These are phyloP conservation scores for Calendula officinalis DNA, from an alignment of 129 eudicot genomes.

Conservation along the genomic window DNA sequence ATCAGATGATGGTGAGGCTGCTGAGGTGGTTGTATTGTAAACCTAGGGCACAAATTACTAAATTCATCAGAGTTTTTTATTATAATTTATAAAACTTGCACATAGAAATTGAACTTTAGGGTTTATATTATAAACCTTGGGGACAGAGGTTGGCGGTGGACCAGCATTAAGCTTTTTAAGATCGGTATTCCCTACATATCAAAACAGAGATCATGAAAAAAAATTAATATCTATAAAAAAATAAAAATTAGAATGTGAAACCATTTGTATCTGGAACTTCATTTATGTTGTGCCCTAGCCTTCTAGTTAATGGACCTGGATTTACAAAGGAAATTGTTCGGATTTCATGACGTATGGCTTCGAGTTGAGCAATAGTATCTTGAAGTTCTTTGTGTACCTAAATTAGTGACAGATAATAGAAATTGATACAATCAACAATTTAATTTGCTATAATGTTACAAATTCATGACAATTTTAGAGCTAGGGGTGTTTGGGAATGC, in stretches of 20 bases:
- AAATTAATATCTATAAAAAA: neutral
- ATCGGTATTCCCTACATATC: constrained; percentile 37
- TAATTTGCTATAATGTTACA: neutral
- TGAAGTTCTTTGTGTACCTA: constrained; percentile 94
- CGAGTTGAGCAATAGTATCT: constrained; percentile 88
- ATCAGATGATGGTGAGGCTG: constrained; percentile 44
- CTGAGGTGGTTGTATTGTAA: constrained; percentile 30
- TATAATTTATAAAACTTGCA: neutral
- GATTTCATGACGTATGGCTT: constrained; percentile 87
- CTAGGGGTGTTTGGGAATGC: neutral
- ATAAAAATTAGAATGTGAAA: constrained; percentile 16
- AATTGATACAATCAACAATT: neutral
- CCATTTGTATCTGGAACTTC: constrained; percentile 38
- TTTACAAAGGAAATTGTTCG: constrained; percentile 68
- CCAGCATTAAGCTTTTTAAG: constrained; percentile 30
- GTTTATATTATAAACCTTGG: constrained; percentile 27
- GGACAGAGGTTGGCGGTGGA: constrained; percentile 17
- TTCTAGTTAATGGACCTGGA: constrained; percentile 71
- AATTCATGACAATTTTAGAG: neutral
- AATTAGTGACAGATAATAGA: neutral
- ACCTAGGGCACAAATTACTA: constrained; percentile 42
- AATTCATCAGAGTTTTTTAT: neutral
- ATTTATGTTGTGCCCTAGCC: constrained; percentile 53
- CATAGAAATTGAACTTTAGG: neutral
- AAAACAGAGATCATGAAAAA: constrained; percentile 7